A percentile compares a stretch with the other conserved stretches of the same genome.
phyloP scores from a whole-genome alignment of 2,329 filamentous ascomycete genomes.

The Escovopsis sp. region DNA sequence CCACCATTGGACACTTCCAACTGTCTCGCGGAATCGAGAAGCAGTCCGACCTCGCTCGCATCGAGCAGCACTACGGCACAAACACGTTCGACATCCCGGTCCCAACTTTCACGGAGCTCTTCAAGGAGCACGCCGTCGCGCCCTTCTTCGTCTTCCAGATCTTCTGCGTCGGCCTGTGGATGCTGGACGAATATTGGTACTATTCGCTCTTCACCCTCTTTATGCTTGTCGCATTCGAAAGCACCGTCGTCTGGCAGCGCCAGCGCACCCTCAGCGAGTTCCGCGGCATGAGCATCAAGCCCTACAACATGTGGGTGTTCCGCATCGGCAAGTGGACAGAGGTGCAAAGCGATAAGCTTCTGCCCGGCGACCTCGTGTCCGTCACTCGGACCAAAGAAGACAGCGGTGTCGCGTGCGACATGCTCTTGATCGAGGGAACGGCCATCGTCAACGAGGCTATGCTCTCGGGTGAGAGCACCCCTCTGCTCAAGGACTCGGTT shows the following conservation, averaged over 20 bases:
- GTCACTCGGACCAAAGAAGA: slow-evolving; percentile 93
- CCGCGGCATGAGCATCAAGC: slow-evolving; percentile 98
- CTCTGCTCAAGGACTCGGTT: slow-evolving; percentile 88
- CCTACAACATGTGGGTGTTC: slow-evolving; percentile 87
- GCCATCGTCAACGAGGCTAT: slow-evolving; percentile 99
- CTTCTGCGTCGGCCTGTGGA: slow-evolving; percentile 96
- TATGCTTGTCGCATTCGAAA: slow-evolving; percentile 96
- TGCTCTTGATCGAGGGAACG: slow-evolving; percentile 86
- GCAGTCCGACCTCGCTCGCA: slow-evolving; percentile 58
- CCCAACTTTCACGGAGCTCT: slow-evolving; percentile 86
- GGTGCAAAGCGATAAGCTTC: slow-evolving; percentile 75
- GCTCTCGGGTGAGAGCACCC: slow-evolving; percentile 96
- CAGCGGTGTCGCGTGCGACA: slow-evolving; percentile 90
- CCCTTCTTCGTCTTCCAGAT: slow-evolving; percentile 99
- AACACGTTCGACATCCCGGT: slow-evolving; percentile 98
- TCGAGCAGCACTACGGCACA: slow-evolving; percentile 85
- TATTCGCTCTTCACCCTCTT: slow-evolving; percentile 97
- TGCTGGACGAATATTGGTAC: slow-evolving; percentile 99
- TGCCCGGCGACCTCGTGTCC: slow-evolving; percentile 87
- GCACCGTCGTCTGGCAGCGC: slow-evolving; percentile 96
- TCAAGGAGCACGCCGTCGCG: slow-evolving; percentile 95
- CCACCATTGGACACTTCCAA: slow-evolving; percentile 65
- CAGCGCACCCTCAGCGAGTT: slow-evolving; percentile 94
- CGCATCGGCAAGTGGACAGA: slow-evolving; percentile 79
- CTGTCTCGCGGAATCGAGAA: slow-evolving; percentile 59